These are phyloP conservation scores for Staphylotrichum tortipilum DNA, from an alignment of 495 filamentous ascomycete genomes.

Conservation along the genomic window DNA sequence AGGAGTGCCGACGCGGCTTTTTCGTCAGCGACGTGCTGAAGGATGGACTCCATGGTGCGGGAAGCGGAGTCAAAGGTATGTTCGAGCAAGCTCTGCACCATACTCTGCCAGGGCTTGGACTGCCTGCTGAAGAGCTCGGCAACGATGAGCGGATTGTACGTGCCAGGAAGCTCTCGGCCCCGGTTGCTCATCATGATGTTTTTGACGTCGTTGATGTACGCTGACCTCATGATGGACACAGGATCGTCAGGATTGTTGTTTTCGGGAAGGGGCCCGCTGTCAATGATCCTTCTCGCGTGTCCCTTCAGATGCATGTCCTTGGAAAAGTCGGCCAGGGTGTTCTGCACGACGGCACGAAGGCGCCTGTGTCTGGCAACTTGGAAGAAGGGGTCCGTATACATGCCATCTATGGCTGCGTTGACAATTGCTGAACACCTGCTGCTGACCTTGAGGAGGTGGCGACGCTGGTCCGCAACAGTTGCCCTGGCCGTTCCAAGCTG, in stretches of 20 bases:
- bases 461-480: not conserved
- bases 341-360: conserved; percentile 2
- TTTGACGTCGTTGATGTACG: not conserved
- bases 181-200: not conserved
- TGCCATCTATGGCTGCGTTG: not conserved
- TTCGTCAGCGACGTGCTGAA: not conserved
- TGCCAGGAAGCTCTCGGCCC: conserved; percentile 4
- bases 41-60: not conserved
- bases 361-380: not conserved
- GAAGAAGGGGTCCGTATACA: conserved; percentile 1
- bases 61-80: not conserved
- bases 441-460: conserved; percentile 1
- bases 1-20: not conserved
- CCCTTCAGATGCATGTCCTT: not conserved
- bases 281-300: not conserved
- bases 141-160: conserved; percentile 6
- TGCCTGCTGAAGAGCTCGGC: conserved; percentile 3
- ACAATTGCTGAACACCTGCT: not conserved
- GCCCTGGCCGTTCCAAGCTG: not conserved
- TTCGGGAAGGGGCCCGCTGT: not conserved
- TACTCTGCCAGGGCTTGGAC: conserved; percentile 1
- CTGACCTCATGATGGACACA: not conserved
- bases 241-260: not conserved
- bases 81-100: not conserved
- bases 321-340: not conserved